phyloP scores from a whole-genome alignment of 2,329 filamentous ascomycete species.

The Sporothrix pseudoabietina region DNA sequence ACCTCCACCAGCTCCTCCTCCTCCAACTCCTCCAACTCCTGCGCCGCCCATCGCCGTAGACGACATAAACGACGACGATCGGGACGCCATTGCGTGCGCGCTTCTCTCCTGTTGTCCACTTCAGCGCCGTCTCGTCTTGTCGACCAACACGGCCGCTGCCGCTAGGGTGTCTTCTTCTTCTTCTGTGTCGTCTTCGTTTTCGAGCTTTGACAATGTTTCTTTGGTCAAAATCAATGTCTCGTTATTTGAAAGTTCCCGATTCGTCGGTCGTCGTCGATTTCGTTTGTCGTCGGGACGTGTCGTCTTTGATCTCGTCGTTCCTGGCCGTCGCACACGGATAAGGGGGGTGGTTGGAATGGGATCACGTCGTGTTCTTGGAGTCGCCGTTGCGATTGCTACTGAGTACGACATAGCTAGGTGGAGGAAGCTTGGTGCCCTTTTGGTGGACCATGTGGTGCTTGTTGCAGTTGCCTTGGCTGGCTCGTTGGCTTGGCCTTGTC shows the following conservation, averaged over 20 bases:
- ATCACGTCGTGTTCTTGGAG: constrained; percentile 18
- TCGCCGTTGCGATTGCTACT: background rate
- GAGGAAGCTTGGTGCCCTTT: background rate
- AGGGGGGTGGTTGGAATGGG: background rate
- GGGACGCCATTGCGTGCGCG: constrained; percentile 27
- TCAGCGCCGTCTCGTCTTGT: constrained; percentile 13
- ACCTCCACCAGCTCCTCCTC: background rate
- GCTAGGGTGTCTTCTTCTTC: background rate
- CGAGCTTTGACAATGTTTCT: background rate
- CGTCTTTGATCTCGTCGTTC: background rate
- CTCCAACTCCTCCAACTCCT: background rate
- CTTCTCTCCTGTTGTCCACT: background rate
- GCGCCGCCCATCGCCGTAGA: constrained; percentile 3
- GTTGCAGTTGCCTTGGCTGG: background rate
- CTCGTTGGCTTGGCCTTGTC: background rate
- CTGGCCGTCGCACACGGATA: background rate
- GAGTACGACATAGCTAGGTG: background rate
- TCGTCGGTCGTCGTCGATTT: background rate
- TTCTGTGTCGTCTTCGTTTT: background rate
- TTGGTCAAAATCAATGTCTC: background rate
- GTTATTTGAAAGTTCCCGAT: background rate
- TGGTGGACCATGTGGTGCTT: background rate
- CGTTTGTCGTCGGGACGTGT: background rate
- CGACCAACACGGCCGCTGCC: constrained; percentile 24
- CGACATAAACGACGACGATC: constrained; percentile 29